These are phyloP conservation scores for Tilletiopsis washingtonensis DNA, from an alignment of 1,284 basidiomycete genomes.

Conservation along the genomic window DNA sequence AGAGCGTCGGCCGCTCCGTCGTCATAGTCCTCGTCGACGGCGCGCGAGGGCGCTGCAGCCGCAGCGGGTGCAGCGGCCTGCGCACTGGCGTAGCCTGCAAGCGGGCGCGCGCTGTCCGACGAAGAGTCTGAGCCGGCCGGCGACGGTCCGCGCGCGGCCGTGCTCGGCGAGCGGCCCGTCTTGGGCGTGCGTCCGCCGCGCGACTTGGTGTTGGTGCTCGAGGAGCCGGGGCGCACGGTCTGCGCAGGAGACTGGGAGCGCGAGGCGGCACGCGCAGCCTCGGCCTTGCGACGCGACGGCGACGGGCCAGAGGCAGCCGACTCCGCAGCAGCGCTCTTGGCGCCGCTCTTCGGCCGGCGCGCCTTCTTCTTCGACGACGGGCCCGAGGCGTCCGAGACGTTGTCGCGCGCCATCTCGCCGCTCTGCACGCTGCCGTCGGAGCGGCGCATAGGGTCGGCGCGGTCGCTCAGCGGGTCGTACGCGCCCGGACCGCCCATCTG, in stretches of 20 bases:
- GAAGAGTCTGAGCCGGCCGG: slow-evolving; percentile 23
- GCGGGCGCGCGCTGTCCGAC: slow-evolving; percentile 26
- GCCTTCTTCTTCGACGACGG: background rate
- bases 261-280: slow-evolving; percentile 8
- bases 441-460: background rate
- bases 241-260: slow-evolving; percentile 14
- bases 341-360: too few relatives aligned
- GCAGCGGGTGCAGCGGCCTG: background rate
- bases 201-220: too few relatives aligned
- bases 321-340: background rate
- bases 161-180: too few relatives aligned
- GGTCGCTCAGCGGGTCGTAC: slow-evolving; percentile 1
- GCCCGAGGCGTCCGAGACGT: background rate
- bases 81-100: slow-evolving; percentile 5
- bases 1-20: slow-evolving; percentile 44
- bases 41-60: slow-evolving; percentile 14
- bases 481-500: background rate
- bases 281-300: slow-evolving; percentile 7
- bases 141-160: too few relatives aligned
- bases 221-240: too few relatives aligned
- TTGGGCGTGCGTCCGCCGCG: too few relatives aligned
- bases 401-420: background rate
- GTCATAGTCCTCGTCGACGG: slow-evolving; percentile 44
- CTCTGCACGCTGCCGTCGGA: background rate
- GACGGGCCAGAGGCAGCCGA: background rate